Evolutionary conservation across 768 basidiomycete genomes (phyloP).

Genomic region (Hypholoma fasciculare): DNA sequence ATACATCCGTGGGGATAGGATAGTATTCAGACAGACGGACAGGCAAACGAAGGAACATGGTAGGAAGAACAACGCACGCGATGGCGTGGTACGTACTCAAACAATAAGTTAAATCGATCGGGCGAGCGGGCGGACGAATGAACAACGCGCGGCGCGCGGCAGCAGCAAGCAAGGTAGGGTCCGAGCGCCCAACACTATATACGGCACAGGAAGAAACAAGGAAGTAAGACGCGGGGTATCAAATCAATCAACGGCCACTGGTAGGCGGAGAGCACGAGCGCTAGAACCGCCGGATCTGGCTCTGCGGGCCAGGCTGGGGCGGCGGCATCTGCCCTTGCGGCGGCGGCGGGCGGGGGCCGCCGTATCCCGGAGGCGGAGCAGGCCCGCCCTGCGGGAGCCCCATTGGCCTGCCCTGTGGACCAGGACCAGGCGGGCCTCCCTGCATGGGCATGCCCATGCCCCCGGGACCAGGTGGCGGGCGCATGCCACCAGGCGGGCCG

Average conservation of each 20-base stretch:
- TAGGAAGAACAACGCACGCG: too few relatives aligned
- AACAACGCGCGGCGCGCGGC: too few relatives aligned
- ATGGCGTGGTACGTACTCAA: too few relatives aligned
- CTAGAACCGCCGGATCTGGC: constrained; percentile 31
- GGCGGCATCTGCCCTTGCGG: constrained; percentile 13
- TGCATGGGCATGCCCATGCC: neutral
- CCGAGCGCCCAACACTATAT: too few relatives aligned
- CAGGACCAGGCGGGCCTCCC: constrained; percentile 5
- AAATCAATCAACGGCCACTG: neutral
- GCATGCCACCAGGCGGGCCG: constrained; percentile 2
- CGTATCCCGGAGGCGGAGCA: constrained; percentile 28
- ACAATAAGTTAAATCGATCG: too few relatives aligned
- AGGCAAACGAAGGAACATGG: too few relatives aligned
- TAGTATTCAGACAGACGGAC: too few relatives aligned
- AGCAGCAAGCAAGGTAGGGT: too few relatives aligned
- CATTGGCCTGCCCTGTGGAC: constrained; percentile 21
- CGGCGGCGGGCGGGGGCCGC: constrained; percentile 29
- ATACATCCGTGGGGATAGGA: too few relatives aligned
- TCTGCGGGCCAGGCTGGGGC: constrained; percentile 24
- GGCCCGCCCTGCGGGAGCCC: constrained; percentile 17
- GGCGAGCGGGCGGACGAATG: too few relatives aligned
- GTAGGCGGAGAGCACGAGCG: neutral
- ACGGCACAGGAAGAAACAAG: too few relatives aligned
- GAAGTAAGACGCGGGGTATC: neutral
- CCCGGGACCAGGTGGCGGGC: constrained; percentile 9